Conservation (phyloP, 208 protist species). For the Acanthamoeba culbertsoni region DNA sequence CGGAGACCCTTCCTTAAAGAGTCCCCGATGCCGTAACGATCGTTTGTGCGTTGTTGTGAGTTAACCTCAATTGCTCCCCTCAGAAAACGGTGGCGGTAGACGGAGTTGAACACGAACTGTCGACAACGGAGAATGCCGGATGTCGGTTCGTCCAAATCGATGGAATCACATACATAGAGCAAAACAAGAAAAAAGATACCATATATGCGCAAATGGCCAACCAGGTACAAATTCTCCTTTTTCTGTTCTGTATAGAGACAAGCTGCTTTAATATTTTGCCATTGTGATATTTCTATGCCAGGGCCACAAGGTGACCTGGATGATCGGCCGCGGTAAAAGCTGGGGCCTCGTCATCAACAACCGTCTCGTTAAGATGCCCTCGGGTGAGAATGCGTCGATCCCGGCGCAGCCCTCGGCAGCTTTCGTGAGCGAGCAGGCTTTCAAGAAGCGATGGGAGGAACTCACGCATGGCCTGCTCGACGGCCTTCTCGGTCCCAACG, state of each 20-base stretch:
- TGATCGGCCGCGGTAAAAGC: constrained; percentile 12
- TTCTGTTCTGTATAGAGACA: background rate
- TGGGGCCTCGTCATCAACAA: constrained; percentile 60
- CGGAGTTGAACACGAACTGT: background rate
- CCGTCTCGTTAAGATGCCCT: background rate
- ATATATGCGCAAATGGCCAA: constrained; percentile 55
- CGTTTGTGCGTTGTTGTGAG: too few species aligned
- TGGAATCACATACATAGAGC: constrained; percentile 52
- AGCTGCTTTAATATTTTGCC: background rate
- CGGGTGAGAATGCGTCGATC: too few species aligned
- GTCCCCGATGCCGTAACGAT: too few species aligned
- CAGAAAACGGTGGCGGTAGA: constrained; percentile 13
- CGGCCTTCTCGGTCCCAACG: constrained; percentile 29
- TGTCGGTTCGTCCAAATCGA: constrained; percentile 54
- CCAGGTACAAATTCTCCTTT: too few species aligned
- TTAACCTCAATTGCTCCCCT: too few species aligned
- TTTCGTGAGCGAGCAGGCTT: background rate
- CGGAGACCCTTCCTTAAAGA: too few species aligned
- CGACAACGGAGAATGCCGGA: constrained; percentile 32
- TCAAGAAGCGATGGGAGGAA: background rate
- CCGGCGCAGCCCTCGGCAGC: too few species aligned
- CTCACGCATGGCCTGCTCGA: constrained; percentile 47
- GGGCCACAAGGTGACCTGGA: constrained; percentile 43
- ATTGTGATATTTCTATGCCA: background rate
- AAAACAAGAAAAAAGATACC: constrained; percentile 64